Percentiles rank a stretch among this genome's conserved stretches.
Conservation (phyloP, 2,329 filamentous ascomycete species). For the Cercospora sesami region DNA sequence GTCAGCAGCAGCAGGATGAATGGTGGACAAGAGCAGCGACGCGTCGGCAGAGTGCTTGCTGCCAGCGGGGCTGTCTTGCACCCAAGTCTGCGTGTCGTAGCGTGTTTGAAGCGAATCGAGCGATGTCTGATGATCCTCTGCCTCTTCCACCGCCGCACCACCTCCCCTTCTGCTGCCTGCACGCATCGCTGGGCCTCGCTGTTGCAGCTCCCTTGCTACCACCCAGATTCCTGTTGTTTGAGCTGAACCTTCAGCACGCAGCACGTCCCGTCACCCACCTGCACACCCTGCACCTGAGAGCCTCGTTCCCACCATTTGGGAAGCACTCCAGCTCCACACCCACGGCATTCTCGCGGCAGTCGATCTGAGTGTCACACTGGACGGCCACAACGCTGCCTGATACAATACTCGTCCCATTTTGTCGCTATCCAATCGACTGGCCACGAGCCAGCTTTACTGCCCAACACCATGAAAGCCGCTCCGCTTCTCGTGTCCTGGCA, state of each 20-base stretch:
- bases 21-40: neutral
- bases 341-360: neutral
- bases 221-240: neutral
- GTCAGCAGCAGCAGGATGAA: neutral
- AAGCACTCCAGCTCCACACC: neutral
- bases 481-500: conserved; percentile 99
- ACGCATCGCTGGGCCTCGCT: neutral
- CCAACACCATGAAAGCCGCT: conserved; percentile 77
- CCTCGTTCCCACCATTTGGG: neutral
- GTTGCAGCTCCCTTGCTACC: neutral
- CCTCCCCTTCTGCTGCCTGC: neutral
- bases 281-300: neutral
- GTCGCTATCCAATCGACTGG: conserved; percentile 16
- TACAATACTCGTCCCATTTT: conserved; percentile 11
- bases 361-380: neutral
- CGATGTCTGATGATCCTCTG: neutral
- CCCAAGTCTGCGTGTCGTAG: conserved; percentile 1
- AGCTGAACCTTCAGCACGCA: neutral
- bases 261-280: neutral
- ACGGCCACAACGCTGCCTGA: neutral
- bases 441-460: conserved; percentile 15
- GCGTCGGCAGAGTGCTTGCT: conserved; percentile 1
- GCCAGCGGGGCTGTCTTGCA: neutral
- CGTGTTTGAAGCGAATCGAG: neutral
- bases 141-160: neutral